Conservation (phyloP, 306 rosid species). For the Cucurbita argyrosperma region DNA sequence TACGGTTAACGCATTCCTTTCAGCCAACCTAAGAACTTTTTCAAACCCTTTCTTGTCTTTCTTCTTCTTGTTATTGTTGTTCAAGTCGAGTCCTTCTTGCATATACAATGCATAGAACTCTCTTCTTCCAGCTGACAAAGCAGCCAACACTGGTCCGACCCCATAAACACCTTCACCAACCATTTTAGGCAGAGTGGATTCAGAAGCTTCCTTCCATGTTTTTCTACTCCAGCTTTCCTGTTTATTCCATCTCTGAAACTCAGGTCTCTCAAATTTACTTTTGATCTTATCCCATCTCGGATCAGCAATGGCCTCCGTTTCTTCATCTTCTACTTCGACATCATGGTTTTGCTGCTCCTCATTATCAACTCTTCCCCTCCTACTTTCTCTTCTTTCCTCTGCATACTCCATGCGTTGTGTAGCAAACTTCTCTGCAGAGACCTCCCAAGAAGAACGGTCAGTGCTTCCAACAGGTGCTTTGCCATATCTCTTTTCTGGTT, state of each 20-base stretch:
- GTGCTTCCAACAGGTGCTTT: constrained; percentile 14
- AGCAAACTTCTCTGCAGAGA: constrained; percentile 9
- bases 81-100: constrained; percentile 86
- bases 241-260: constrained; percentile 55
- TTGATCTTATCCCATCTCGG: constrained; percentile 82
- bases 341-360: background rate
- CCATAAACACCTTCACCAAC: constrained; percentile 88
- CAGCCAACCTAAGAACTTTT: constrained; percentile 61
- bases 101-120: constrained; percentile 67
- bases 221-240: constrained; percentile 72
- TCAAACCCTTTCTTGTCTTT: constrained; percentile 94
- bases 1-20: constrained; percentile 39
- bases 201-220: constrained; percentile 81
- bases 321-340: constrained; percentile 30
- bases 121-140: constrained; percentile 80
- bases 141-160: constrained; percentile 93
- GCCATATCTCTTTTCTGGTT: constrained; percentile 31
- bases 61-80: constrained; percentile 72
- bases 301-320: constrained; percentile 36
- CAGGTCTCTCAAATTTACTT: constrained; percentile 47
- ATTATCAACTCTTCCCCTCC: constrained; percentile 10
- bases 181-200: constrained; percentile 64
- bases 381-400: constrained; percentile 14
- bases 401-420: constrained; percentile 7
- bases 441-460: constrained; percentile 18